These are phyloP conservation scores for Coffea eugenioides DNA, from an alignment of 257 asterid genomes.

Conservation along the genomic window DNA sequence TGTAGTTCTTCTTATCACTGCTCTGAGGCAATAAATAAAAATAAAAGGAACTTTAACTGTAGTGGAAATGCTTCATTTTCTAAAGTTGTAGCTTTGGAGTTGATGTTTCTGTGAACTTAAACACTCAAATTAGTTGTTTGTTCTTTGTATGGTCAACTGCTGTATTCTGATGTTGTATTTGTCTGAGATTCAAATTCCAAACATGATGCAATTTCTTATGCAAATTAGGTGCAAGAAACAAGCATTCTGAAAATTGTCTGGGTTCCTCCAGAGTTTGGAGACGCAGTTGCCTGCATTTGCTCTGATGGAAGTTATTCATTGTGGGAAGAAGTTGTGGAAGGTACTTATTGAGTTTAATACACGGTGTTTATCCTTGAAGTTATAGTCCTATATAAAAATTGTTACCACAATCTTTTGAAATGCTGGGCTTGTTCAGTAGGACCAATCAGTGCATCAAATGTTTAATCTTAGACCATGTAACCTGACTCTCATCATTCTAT, in stretches of 20 bases:
- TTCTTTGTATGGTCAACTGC: not conserved
- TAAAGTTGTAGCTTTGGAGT: not conserved
- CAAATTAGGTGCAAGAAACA: slow-evolving; percentile 50
- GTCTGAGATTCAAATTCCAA: not conserved
- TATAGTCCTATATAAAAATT: not conserved
- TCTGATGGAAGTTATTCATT: slow-evolving; percentile 65
- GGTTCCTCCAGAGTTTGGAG: slow-evolving; percentile 88
- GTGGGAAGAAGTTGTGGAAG: slow-evolving; percentile 81
- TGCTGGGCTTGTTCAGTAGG: not conserved
- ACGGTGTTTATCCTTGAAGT: not conserved
- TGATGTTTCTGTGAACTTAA: not conserved
- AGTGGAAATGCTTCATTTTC: not conserved
- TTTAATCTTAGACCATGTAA: not conserved
- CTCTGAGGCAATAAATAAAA: not conserved
- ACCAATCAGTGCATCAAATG: not conserved
- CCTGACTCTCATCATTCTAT: slow-evolving; percentile 19
- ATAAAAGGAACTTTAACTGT: not conserved
- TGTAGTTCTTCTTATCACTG: not conserved
- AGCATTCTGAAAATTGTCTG: slow-evolving; percentile 68
- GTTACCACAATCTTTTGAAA: not conserved
- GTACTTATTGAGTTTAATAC: slow-evolving; percentile 25
- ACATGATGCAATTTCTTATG: not conserved
- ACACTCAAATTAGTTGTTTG: not conserved
- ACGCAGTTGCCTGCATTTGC: slow-evolving; percentile 69
- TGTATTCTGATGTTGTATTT: not conserved